A percentile compares a stretch with the other conserved stretches of the same genome.
Evolutionary conservation across 768 basidiomycete species (phyloP).

Genomic region (Macrolepiota albuminosa): DNA sequence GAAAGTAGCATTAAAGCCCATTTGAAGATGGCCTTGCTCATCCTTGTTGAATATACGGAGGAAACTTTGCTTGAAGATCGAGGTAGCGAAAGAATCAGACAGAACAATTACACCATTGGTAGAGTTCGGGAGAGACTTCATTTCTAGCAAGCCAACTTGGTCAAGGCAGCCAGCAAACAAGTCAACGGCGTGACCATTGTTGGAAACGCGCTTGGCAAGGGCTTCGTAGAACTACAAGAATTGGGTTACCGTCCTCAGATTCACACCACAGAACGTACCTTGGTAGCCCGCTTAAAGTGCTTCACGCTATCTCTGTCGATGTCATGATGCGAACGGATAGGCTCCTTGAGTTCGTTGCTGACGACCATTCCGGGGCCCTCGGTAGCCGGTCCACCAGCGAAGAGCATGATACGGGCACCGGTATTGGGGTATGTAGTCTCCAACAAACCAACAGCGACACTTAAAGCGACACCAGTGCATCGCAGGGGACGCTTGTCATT

Average conservation of each 20-base stretch:
- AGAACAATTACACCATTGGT: slow-evolving; percentile 96
- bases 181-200: slow-evolving; percentile 93
- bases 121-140: slow-evolving; percentile 93
- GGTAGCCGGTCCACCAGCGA: slow-evolving; percentile 91
- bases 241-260: slow-evolving; percentile 1
- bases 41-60: slow-evolving; percentile 90
- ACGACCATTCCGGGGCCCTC: slow-evolving; percentile 98
- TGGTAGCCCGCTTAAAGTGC: slow-evolving; percentile 94
- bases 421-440: slow-evolving; percentile 97
- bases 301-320: slow-evolving; percentile 96
- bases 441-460: slow-evolving; percentile 87
- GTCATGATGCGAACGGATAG: slow-evolving; percentile 97
- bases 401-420: slow-evolving; percentile 94
- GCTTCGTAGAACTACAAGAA: slow-evolving; percentile 84
- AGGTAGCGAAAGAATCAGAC: slow-evolving; percentile 95
- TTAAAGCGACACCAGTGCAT: slow-evolving; percentile 93
- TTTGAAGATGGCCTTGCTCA: slow-evolving; percentile 84
- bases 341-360: slow-evolving; percentile 91
- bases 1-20: slow-evolving; percentile 99
- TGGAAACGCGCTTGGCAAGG: slow-evolving; percentile 87
- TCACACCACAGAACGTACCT: slow-evolving; percentile 46
- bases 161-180: slow-evolving; percentile 96
- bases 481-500: slow-evolving; percentile 89
- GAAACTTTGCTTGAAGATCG: slow-evolving; percentile 99
- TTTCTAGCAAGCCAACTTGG: slow-evolving; percentile 95